phyloP scores from a whole-genome alignment of 2,329 filamentous ascomycete species.

The Zelopaecilomyces penicillatus region DNA sequence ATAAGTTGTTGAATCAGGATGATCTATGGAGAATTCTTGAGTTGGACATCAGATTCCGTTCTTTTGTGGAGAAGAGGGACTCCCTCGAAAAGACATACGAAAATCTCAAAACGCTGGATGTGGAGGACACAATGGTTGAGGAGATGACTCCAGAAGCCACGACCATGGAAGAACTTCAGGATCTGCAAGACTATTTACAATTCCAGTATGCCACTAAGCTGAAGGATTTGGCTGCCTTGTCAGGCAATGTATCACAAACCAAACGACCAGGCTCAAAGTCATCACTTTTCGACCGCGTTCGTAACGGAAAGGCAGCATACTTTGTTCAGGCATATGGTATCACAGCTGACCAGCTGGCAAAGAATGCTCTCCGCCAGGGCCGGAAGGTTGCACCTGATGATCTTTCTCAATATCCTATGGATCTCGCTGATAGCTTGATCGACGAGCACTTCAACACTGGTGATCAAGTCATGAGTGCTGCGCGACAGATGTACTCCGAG shows the following conservation, averaged over 20 bases:
- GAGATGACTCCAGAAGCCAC: slow-evolving; percentile 72
- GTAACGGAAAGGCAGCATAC: slow-evolving; percentile 69
- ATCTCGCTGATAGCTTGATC: slow-evolving; percentile 74
- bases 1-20: slow-evolving; percentile 84
- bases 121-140: slow-evolving; percentile 68
- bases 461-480: slow-evolving; percentile 66
- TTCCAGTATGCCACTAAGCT: slow-evolving; percentile 84
- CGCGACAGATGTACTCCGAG: slow-evolving; percentile 82
- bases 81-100: slow-evolving; percentile 72
- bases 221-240: slow-evolving; percentile 64
- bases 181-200: slow-evolving; percentile 91
- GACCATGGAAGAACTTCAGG: slow-evolving; percentile 92
- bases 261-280: slow-evolving; percentile 80
- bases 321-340: slow-evolving; percentile 89
- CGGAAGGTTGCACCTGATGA: slow-evolving; percentile 81
- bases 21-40: slow-evolving; percentile 95
- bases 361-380: slow-evolving; percentile 72
- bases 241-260: slow-evolving; percentile 54
- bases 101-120: slow-evolving; percentile 55
- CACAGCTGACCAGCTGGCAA: slow-evolving; percentile 76
- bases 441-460: slow-evolving; percentile 68
- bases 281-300: slow-evolving; percentile 73
- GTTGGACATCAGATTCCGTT: slow-evolving; percentile 89
- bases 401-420: slow-evolving; percentile 67
- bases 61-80: slow-evolving; percentile 85